Base-by-base conservation (phyloP, 495 filamentous ascomycete genomes). In the Xylaria intraflava region DNA sequence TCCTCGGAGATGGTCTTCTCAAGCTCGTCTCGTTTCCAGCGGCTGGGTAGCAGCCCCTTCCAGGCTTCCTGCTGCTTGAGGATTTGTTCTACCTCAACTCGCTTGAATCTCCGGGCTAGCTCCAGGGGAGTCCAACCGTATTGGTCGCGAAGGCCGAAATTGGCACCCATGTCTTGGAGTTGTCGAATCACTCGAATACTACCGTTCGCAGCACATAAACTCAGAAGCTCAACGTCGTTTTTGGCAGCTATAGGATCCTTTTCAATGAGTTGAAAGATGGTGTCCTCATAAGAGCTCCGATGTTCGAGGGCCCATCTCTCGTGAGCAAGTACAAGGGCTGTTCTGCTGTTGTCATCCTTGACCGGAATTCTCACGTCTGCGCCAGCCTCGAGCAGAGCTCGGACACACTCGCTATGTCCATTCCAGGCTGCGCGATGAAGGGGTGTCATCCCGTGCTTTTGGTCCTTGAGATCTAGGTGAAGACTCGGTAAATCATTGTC, bases 391-490 rank as follows among this genome's bases (percentile, higher is more conserved):
- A n/a, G n/a, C n/a, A n/a, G n/a, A n/a, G n/a, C 8, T 0, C 19
- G 45, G 1, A 67, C 64, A 36, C 48, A 58, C 3, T 38, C 39
- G 12, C 38, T 19, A 36, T 62, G 58, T 22, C 62, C 66, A 29
- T 44, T 22, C 36, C 53, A 26, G n/a, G 65, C 54, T 19, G 66
- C 66, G 30, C 58, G 65, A 47, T 69, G 66, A 27, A 69, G 58
- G 3, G 66, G 27, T 9, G 62, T 61, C 53, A 58, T 56, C 10
- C 59, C 49, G 10, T 64, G 59, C 16, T 52, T 59, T 10, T 45
- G 44, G 43, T 67, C 62, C 0, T 27, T 16, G 4, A 14, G 11
- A n/a, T 38, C 35, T 6, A 38, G 14, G 4, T 38, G 35, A 14
- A 38, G 35, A 38, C 35, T 14, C 3, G 35, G 10, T 38, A 38